These are phyloP conservation scores for Craspedostauros australis DNA, from an alignment of 108 stramenopile genomes.

Conservation along the genomic window DNA sequence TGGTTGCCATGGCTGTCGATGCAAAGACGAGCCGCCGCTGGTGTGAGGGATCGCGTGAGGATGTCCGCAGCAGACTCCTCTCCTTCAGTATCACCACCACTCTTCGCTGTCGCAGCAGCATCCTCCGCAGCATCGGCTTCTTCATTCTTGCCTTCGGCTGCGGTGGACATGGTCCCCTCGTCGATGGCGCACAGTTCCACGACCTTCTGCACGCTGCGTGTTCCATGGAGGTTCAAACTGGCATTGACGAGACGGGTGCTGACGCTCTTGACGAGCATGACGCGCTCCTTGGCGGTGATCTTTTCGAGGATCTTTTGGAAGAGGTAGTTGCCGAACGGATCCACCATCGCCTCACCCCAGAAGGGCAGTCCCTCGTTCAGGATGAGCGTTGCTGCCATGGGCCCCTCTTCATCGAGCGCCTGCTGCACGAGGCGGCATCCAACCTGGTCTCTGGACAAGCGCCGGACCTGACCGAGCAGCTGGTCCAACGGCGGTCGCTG, in stretches of 20 bases:
- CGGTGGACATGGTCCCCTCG: constrained; percentile 27
- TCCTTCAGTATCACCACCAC: constrained; percentile 20
- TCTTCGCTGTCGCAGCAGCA: no score
- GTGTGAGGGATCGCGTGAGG: constrained; percentile 72
- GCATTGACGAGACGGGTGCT: constrained; percentile 86
- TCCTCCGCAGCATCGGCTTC: constrained; percentile 7
- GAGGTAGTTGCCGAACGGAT: constrained; percentile 97
- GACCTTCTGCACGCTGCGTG: constrained; percentile 95
- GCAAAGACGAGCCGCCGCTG: constrained; percentile 90
- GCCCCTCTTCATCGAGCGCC: constrained; percentile 91
- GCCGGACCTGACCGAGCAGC: constrained; percentile 78
- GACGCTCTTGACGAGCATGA: constrained; percentile 80
- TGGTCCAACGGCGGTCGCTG: constrained; percentile 79
- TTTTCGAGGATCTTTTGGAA: constrained; percentile 97
- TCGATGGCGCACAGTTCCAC: constrained; percentile 90
- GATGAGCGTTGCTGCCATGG: constrained; percentile 83
- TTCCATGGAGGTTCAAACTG: constrained; percentile 94
- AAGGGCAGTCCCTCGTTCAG: constrained; percentile 90
- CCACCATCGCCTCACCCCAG: constrained; percentile 94
- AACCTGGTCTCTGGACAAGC: constrained; percentile 87
- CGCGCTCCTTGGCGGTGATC: constrained; percentile 78
- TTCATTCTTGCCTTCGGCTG: constrained; percentile 8
- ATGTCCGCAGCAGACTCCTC: constrained; percentile 73
- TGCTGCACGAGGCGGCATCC: constrained; percentile 95
- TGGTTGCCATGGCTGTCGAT: constrained; percentile 98